Percentiles rank a stretch among this genome's conserved stretches.
Conservation (phyloP, 257 asterid genomes). For the Jacaranda mimosifolia region DNA sequence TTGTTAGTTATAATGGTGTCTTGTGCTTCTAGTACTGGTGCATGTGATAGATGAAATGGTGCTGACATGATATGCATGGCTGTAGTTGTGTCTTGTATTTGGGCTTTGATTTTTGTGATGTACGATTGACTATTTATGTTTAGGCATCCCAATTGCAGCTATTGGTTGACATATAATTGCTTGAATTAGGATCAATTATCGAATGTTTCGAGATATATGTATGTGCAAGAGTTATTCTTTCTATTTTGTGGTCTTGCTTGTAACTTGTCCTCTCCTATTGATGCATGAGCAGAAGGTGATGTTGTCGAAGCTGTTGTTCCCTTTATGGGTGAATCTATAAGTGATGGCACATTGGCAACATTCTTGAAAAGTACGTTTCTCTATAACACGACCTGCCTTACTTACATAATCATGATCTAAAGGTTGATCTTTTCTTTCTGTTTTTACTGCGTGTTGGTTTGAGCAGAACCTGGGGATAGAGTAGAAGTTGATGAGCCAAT, state of each 20-base stretch:
- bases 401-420: constrained; percentile 20
- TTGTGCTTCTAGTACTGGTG: constrained; percentile 16
- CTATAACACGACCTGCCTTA: neutral
- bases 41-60: neutral
- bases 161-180: neutral
- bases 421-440: constrained; percentile 13
- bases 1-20: too few species aligned
- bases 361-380: constrained; percentile 80
- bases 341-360: constrained; percentile 85
- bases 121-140: constrained; percentile 2
- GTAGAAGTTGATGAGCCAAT: constrained; percentile 91
- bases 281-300: constrained; percentile 61
- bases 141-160: neutral
- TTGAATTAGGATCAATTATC: constrained; percentile 2
- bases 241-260: constrained; percentile 1
- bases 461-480: constrained; percentile 87
- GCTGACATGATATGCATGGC: neutral
- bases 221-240: constrained; percentile 19
- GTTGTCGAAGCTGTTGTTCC: constrained; percentile 92
- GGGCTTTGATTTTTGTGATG: constrained; percentile 18
- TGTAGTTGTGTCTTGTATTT: constrained; percentile 4
- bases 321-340: constrained; percentile 95
- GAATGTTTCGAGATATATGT: constrained; percentile 20
- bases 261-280: constrained; percentile 24
- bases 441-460: constrained; percentile 32